A percentile compares a stretch with the other conserved stretches of the same genome.
Conservation (phyloP, 129 eudicot genomes). For the Lactuca sativa region DNA sequence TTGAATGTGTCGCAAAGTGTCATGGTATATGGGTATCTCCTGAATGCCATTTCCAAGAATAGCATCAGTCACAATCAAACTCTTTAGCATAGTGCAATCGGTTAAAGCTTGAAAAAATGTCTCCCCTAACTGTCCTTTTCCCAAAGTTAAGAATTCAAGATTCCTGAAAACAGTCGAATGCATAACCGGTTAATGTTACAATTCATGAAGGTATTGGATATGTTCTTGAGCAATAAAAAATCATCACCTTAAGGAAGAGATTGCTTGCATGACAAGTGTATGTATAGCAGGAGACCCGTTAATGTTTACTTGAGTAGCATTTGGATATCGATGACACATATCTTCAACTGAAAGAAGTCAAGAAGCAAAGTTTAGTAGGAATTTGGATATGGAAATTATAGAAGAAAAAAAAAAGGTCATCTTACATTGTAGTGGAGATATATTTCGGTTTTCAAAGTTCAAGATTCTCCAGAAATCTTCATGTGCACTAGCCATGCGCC, state of each 20-base stretch:
- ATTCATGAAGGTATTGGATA: not conserved
- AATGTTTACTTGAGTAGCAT: conserved; percentile 72
- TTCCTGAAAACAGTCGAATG: conserved; percentile 49
- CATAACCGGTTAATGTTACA: conserved; percentile 23
- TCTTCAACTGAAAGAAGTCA: conserved; percentile 70
- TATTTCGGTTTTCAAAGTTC: conserved; percentile 65
- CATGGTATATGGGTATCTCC: conserved; percentile 77
- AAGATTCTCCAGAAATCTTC: conserved; percentile 93
- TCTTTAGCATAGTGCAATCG: conserved; percentile 70
- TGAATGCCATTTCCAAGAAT: conserved; percentile 88
- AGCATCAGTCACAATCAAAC: conserved; percentile 73
- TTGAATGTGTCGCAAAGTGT: conserved; percentile 68
- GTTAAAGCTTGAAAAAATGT: conserved; percentile 74
- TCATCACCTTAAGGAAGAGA: conserved; percentile 63
- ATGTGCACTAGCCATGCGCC: conserved; percentile 91
- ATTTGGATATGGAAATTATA: not conserved
- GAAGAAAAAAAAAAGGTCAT: conserved; percentile 1
- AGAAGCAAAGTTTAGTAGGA: conserved; percentile 18
- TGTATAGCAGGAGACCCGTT: conserved; percentile 63
- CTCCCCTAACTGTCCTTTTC: conserved; percentile 87
- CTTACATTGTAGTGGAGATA: conserved; percentile 83
- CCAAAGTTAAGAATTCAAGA: conserved; percentile 77
- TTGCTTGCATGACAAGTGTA: conserved; percentile 73
- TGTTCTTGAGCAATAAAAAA: conserved; percentile 7
- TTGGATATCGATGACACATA: conserved; percentile 90